Evolutionary conservation across 2,329 filamentous ascomycete genomes (phyloP).

Genomic region (Fusarium sp.): DNA sequence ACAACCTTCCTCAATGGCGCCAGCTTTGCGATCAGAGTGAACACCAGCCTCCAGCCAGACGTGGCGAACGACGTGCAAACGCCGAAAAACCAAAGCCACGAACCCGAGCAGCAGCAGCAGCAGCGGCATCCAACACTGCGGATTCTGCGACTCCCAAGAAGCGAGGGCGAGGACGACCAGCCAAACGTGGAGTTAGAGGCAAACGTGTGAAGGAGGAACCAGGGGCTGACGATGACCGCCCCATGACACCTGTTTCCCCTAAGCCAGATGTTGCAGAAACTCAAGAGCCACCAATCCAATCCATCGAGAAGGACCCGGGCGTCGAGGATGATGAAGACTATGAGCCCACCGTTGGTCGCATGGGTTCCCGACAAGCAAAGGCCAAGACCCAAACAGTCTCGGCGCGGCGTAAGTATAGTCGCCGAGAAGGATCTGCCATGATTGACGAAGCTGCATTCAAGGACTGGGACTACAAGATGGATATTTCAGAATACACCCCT

Average conservation of each 20-base stretch:
- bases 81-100: slow-evolving; percentile 63
- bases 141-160: slow-evolving; percentile 52
- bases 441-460: slow-evolving; percentile 93
- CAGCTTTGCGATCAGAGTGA: slow-evolving; percentile 93
- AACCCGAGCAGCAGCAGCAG: slow-evolving; percentile 46
- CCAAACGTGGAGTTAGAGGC: slow-evolving; percentile 49
- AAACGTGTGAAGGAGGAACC: slow-evolving; percentile 53
- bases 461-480: slow-evolving; percentile 89
- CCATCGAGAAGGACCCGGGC: slow-evolving; percentile 61
- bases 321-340: slow-evolving; percentile 60
- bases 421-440: slow-evolving; percentile 79
- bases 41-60: slow-evolving; percentile 91
- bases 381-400: slow-evolving; percentile 80
- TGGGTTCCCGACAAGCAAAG: slow-evolving; percentile 64
- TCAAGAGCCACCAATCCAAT: slow-evolving; percentile 55
- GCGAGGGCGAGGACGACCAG: slow-evolving; percentile 55
- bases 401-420: slow-evolving; percentile 87
- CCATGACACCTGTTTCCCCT: slow-evolving; percentile 70
- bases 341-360: slow-evolving; percentile 54
- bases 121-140: slow-evolving; percentile 43
- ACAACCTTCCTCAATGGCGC: slow-evolving; percentile 97
- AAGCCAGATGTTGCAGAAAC: slow-evolving; percentile 51
- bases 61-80: slow-evolving; percentile 81
- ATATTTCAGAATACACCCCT: slow-evolving; percentile 87
- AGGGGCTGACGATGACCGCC: slow-evolving; percentile 60